Evolutionary conservation across 1,139 yeast genomes (phyloP), one percentile per base, ranked within the genome.

Genomic region (Scheffersomyces titani): DNA sequence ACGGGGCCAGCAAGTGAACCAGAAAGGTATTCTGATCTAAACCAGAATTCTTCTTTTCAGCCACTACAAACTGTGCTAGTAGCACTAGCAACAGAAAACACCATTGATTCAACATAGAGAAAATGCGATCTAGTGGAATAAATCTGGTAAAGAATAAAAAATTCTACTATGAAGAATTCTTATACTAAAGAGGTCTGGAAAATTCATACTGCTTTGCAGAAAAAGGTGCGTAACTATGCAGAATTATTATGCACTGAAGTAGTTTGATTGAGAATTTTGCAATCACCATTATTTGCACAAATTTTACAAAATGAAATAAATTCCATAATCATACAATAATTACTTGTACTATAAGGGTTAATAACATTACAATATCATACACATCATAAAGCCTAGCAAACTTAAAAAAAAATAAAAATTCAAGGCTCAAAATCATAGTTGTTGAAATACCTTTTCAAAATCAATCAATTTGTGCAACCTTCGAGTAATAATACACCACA

Each of bases 1-100:
- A 77, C 49, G 65, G 63, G 4, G 72, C 67, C 30, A 64, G 61
- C n/a, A 68, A 61, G 6, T 60, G 55, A 7, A 69, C 40, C 40
- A 30, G 40, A 5, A 30, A 30, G 16, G 40, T 30, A 11, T 30
- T 30, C 40, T 30, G 40, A 30, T 30, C 16, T 30, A 16, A 16
- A 4, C 4, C 40, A 30, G 40, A 6, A 6, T 30, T 30, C 40
- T 30, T 6, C 9, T 30, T 30, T 30, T 30, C 16, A 30, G 40
- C 40, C 13, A 30, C 40, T 11, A 30, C 40, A 6, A 30, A 30
- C 40, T 30, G 40, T 13, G 13, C 40, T 4, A 30, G 40, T 30
- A 30, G 40, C 40, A 30, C 40, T 30, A 30, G 40, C 13, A 30
- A 30, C 40, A 30, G 40, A 30, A 30, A 30, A 30, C 13, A 30